Evolutionary conservation across 75 land plant genomes (phyloP).

Genomic region (Pinus albicaulis): DNA sequence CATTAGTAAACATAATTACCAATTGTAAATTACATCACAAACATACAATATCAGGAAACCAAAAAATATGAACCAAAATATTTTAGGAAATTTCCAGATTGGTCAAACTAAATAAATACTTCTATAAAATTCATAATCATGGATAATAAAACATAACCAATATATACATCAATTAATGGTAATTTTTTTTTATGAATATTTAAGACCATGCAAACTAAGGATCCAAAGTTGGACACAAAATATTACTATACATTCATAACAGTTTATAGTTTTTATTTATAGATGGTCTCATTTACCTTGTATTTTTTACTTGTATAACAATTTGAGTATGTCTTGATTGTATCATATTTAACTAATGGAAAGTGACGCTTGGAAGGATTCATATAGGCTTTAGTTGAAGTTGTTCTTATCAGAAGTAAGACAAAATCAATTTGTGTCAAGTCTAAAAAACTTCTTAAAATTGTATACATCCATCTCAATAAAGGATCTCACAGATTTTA

Average conservation of each 20-base stretch:
- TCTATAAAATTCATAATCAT: too few species aligned
- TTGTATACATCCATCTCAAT: constrained; percentile 85
- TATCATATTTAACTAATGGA: not conserved
- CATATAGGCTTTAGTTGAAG: constrained; percentile 96
- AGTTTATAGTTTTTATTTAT: not conserved
- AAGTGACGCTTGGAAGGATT: constrained; percentile 58
- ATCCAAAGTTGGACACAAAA: not conserved
- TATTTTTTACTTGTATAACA: not conserved
- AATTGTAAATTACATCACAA: too few species aligned
- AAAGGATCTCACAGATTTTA: constrained; percentile 77
- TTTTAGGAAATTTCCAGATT: too few species aligned
- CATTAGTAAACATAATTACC: too few species aligned
- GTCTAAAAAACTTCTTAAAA: constrained; percentile 82
- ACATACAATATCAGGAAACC: too few species aligned
- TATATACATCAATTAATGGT: too few species aligned
- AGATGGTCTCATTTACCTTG: not conserved
- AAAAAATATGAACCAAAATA: too few species aligned
- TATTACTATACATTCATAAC: not conserved
- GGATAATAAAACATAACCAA: too few species aligned
- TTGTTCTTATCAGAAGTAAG: constrained; percentile 92
- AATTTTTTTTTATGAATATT: not conserved
- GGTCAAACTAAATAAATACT: too few species aligned
- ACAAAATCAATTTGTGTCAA: constrained; percentile 83
- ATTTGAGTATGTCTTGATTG: not conserved
- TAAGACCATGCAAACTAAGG: not conserved